Conservation (phyloP, 495 filamentous ascomycete species). For the Neurospora sp. region DNA sequence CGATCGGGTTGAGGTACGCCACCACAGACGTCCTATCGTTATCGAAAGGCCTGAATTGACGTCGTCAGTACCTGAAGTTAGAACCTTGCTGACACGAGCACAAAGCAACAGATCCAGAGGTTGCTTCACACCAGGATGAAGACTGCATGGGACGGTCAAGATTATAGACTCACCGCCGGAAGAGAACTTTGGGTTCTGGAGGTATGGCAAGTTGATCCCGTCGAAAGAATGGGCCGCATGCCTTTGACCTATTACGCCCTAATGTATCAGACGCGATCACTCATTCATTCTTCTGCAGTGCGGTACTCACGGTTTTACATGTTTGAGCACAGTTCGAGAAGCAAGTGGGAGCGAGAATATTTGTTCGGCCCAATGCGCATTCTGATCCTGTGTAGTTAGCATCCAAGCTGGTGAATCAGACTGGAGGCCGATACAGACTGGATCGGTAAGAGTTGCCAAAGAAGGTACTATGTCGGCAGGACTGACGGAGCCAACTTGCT, state of each 20-base stretch:
- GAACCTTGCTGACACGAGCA: not conserved
- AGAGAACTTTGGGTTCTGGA: conserved; percentile 37
- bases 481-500: conserved; percentile 12
- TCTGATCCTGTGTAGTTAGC: conserved; percentile 1
- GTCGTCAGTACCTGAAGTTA: not conserved
- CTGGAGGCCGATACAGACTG: not conserved
- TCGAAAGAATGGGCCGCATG: conserved; percentile 29
- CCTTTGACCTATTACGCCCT: conserved; percentile 15
- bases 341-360: conserved; percentile 45
- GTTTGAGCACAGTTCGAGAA: conserved; percentile 38
- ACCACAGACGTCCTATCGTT: conserved; percentile 41
- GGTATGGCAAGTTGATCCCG: conserved; percentile 34
- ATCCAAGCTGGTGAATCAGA: not conserved
- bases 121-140: not conserved
- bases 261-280: not conserved
- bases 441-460: not conserved
- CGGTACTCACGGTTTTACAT: conserved; percentile 18
- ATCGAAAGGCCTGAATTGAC: conserved; percentile 34
- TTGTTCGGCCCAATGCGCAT: conserved; percentile 41
- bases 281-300: not conserved
- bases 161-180: conserved; percentile 33
- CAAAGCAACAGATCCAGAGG: not conserved
- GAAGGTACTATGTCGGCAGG: not conserved
- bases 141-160: not conserved
- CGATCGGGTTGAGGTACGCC: conserved; percentile 30